Percentiles rank a stretch among this genome's conserved stretches.
These are phyloP conservation scores for Pythium pectinolyticum DNA, from an alignment of 352 stramenopile genomes.

Conservation along the genomic window DNA sequence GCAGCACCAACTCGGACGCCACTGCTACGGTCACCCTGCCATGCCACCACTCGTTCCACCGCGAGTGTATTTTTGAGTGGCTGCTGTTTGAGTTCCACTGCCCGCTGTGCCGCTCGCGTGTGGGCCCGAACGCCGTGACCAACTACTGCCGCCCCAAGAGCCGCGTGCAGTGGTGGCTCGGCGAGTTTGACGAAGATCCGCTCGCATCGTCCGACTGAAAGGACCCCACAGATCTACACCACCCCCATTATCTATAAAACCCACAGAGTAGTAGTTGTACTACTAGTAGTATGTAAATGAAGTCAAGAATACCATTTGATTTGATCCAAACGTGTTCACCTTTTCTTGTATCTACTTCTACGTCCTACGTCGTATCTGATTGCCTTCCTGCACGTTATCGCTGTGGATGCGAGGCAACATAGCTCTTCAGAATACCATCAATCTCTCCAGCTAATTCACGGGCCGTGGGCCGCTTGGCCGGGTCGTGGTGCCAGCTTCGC, in stretches of 20 bases:
- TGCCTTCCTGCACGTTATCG: too few species aligned
- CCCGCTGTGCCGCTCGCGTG: conserved; percentile 56
- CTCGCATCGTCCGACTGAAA: conserved; percentile 23
- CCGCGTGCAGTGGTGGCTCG: conserved; percentile 68
- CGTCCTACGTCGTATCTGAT: too few species aligned
- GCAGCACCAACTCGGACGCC: conserved; percentile 15
- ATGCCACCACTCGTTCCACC: conserved; percentile 71
- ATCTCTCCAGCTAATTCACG: conserved; percentile 51
- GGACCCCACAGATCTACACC: too few species aligned
- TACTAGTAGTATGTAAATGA: too few species aligned
- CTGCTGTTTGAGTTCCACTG: conserved; percentile 73
- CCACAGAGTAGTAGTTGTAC: conserved; percentile 2
- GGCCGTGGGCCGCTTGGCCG: conserved; percentile 47
- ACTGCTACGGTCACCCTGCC: conserved; percentile 41
- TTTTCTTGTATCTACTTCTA: too few species aligned
- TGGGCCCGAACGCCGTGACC: conserved; percentile 51
- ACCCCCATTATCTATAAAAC: conserved; percentile 2
- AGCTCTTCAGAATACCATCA: conserved; percentile 44
- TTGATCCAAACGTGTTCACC: too few species aligned
- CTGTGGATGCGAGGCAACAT: conserved; percentile 7
- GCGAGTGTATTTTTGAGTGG: conserved; percentile 76
- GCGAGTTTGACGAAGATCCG: conserved; percentile 58
- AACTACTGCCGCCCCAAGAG: conserved; percentile 63
- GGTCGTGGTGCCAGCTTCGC: conserved; percentile 50
- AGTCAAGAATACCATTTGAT: too few species aligned